Evolutionary conservation across 2,329 filamentous ascomycete species (phyloP), one percentile per base, ranked within the genome.

Genomic region (Aspergillus persii): DNA sequence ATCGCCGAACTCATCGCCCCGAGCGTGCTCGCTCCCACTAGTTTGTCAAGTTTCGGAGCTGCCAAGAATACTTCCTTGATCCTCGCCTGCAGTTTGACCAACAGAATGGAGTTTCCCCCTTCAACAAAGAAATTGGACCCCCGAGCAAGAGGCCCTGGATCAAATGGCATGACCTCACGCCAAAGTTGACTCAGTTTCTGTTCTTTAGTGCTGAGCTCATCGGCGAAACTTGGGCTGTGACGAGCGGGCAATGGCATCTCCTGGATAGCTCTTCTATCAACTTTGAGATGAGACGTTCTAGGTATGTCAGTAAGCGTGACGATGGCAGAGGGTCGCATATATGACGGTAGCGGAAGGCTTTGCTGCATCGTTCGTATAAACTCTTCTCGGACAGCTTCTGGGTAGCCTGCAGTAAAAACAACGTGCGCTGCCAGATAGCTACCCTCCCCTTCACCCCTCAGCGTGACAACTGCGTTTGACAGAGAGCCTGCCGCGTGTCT

Each of bases 21-120:
- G 1, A 83, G 69, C 0, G 76, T 78, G 60, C 69, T 77, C 1
- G 65, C 57, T 3, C 71, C 61, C 46, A 80, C 74, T 0, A 84
- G 67, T 0, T 78, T 61, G 1, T 66, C 18, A 0, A 83, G 65
- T 0, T 63, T 61, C 0, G 80, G 6, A 1, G 41, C 49, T 3
- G 74, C 65, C 0, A 63, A 55, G 53, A 82, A 48, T 26, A 8
- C 15, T 29, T 33, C 9, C 30, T 12, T 11, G n/a, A 50, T 23
- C 7, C 26, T 8, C 29, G 6, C 29, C 18, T 77, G 75, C 0
- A 84, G 72, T 15, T 59, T 58, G 12, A 72, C 46, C 8, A 73
- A 2, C 4, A 70, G 57, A 1, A 74, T 62, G 18, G 70, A 73
- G 52, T 71, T 72, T 5, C 70, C 71, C 3, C 69, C 71, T 7